Evolutionary conservation across 2,329 filamentous ascomycete genomes (phyloP), one percentile per base, ranked within the genome.

Genomic region (Cladosporium austrohemisphaericum): DNA sequence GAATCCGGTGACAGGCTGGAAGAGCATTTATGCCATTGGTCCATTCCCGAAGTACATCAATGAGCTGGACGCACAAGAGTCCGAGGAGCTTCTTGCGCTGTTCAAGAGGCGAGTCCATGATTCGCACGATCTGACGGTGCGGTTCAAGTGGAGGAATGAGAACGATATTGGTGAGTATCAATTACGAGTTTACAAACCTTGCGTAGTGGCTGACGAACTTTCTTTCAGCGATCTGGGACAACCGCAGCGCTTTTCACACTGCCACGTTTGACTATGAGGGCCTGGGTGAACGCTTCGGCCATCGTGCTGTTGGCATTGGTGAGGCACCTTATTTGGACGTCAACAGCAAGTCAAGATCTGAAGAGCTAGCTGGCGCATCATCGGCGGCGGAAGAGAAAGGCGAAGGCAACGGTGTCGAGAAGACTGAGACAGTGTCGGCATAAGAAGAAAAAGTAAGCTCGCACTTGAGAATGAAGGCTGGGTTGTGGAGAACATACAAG

Each of bases 161-260:
- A 75, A 78, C 53, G 73, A 76, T 58, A 65, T 76, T 58, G 76
- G 47, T 50, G 11, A 49, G 46, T 16, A 11, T 23, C n/a, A 8
- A 18, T 13, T 26, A 10, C 7, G 7, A 11, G 23, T 14, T 6
- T 13, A 29, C 23, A 18, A 8, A 9, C 5, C 22, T n/a, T 16
- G 22, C n/a, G 5, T 11, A 26, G n/a, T 5, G 4, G 28, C 14
- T 45, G 13, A 48, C 26, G 5, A n/a, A 38, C 35, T 2, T 20
- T n/a, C n/a, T 4, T 43, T 8, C 18, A 41, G 76, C 80, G 1
- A 82, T 86, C 55, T 86, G 83, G 83, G 83, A 86, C 60, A 86
- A 86, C 52, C 67, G 79, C 5, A 77, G 75, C 46, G 74, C 69
- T 0, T 82, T 78, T 63, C 80, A 83, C 56, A 76, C 75, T 26